Conservation (phyloP, 495 filamentous ascomycete genomes). For the Penicillium samsonianum region DNA sequence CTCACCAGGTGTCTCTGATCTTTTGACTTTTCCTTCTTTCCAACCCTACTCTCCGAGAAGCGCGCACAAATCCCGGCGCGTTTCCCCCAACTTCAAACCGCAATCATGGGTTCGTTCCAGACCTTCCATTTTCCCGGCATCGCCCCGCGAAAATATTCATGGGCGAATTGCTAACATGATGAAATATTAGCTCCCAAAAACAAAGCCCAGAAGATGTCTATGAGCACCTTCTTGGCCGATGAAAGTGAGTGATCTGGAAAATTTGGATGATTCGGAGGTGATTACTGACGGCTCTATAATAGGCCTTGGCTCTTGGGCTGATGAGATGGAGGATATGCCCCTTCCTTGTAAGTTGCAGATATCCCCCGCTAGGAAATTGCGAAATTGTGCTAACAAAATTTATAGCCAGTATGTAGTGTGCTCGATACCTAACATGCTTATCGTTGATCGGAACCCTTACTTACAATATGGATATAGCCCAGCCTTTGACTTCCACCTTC, state of each 20-base stretch:
- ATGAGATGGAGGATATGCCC: constrained; percentile 91
- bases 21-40: constrained; percentile 24
- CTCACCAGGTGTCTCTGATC: constrained; percentile 17
- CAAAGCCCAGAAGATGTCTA: constrained; percentile 90
- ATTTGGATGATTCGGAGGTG: constrained; percentile 16
- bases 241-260: constrained; percentile 60
- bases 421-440: constrained; percentile 8
- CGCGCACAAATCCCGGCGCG: constrained; percentile 52
- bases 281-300: constrained; percentile 45
- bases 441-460: constrained; percentile 8
- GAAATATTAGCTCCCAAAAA: constrained; percentile 59
- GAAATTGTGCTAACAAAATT: constrained; percentile 23
- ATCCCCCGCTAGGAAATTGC: constrained; percentile 15
- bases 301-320: constrained; percentile 95
- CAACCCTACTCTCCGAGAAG: constrained; percentile 35
- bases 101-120: constrained; percentile 82
- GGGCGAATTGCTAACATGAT: constrained; percentile 23
- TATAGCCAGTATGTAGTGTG: constrained; percentile 42
- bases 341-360: constrained; percentile 61
- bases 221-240: constrained; percentile 87
- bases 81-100: constrained; percentile 51
- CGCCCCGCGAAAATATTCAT: constrained; percentile 15
- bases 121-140: constrained; percentile 11
- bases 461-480: constrained; percentile 32
- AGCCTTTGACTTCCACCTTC: constrained; percentile 39